Base-by-base conservation (phyloP, 139 green algal species). In the Tetradesmus lagerheimii region DNA sequence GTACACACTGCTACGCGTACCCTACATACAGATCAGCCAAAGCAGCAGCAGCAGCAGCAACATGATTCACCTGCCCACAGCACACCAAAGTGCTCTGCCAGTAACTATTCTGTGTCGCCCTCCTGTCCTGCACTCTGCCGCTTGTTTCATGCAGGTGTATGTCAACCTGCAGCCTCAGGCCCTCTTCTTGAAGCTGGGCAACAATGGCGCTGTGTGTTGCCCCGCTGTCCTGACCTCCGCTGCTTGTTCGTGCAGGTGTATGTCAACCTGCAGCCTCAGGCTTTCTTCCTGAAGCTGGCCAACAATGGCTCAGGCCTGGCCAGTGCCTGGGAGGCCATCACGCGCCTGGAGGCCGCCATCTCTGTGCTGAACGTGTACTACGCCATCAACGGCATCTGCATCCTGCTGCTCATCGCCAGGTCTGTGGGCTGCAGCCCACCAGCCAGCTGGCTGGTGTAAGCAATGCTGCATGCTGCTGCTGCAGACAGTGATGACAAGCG, bases 361-460 rank as follows among this genome's bases (percentile, higher is more conserved):
- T 85, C 95, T 64, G 93, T 93, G 77, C 93, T 97, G 50, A 92
- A 95, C 39, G 96, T 93, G 93, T 98, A 98, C 92, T 97, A 95
- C 71, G 94, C 95, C 15, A 83, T 98, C 18, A 97, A 96, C 53
- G 96, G 95, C 83, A 96, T 98, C 90, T 97, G 94, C 92, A 97
- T 98, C 87, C 93, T 98, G 86, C 92, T 98, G 90, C 93, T 98
- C 39, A 96, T 98, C 34, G 92, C 91, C 5, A 92, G 96, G 87
- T 91, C 31, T 23, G 84, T 20, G 80, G n/a, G n/a, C n/a, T n/a
- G n/a, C n/a, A n/a, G n/a, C n/a, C n/a, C n/a, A n/a, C 47, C 43
- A 4, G 43, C 43, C 4, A 50, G 43, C 43, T 50, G 43, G n/a
- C n/a, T n/a, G n/a, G n/a, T n/a, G n/a, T n/a, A n/a, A n/a, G n/a